Conservation (phyloP, 2,329 filamentous ascomycete species). For the Capronia epimyces region DNA sequence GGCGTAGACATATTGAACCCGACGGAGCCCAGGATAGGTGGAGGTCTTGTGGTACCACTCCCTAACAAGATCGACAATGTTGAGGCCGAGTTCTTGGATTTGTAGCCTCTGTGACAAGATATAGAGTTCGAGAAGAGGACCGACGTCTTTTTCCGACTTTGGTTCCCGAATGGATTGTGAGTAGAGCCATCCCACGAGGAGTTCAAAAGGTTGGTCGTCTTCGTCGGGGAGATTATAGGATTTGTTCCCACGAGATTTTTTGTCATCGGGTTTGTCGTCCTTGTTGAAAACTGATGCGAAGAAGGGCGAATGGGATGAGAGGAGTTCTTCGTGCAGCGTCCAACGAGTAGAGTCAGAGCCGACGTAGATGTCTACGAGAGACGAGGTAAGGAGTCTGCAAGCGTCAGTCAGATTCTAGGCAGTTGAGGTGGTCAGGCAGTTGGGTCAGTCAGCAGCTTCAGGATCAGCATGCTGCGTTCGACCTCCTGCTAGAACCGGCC, state of each 20-base stretch:
- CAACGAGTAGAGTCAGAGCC: slow-evolving; percentile 51
- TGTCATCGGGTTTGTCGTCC: slow-evolving; percentile 34
- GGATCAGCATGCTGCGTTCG: no score
- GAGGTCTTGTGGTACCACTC: slow-evolving; percentile 50
- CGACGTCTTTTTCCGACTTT: slow-evolving; percentile 47
- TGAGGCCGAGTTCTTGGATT: slow-evolving; percentile 44
- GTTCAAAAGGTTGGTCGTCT: slow-evolving; percentile 48
- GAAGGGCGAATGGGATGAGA: slow-evolving; percentile 51
- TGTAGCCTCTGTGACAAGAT: slow-evolving; percentile 51
- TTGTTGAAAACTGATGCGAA: slow-evolving; percentile 50
- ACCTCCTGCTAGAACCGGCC: neutral
- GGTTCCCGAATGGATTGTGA: slow-evolving; percentile 44
- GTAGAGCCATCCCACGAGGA: slow-evolving; percentile 53
- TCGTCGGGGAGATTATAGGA: slow-evolving; percentile 49
- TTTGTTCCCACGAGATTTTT: slow-evolving; percentile 27
- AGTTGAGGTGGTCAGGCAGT: neutral
- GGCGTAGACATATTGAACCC: slow-evolving; percentile 51
- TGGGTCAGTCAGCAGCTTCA: no score
- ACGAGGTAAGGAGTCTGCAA: slow-evolving; percentile 48
- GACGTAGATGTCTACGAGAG: slow-evolving; percentile 54
- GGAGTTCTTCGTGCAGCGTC: slow-evolving; percentile 53
- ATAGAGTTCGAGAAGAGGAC: slow-evolving; percentile 50
- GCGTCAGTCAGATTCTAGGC: neutral
- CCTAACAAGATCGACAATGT: slow-evolving; percentile 47
- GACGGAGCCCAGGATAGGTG: slow-evolving; percentile 48